Evolutionary conservation across 2,329 filamentous ascomycete species (phyloP), one percentile per base, ranked within the genome.

Genomic region (Pleoardoris graminearum): DNA sequence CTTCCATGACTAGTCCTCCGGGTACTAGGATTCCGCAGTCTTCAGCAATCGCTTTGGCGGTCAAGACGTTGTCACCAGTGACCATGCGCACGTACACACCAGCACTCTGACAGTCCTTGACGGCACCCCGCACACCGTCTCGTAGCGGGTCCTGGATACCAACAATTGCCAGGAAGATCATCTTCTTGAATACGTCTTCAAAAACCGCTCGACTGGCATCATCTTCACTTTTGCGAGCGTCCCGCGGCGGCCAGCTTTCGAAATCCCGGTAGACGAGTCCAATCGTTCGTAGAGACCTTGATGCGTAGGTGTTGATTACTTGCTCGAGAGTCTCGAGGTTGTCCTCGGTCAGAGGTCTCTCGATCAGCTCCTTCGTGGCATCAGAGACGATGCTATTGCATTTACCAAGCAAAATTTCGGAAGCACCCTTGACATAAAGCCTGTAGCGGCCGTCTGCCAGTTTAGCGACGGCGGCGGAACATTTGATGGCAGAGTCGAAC

Each of bases 41-140:
- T 60, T 81, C 82, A 17, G 89, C 89, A 63, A 93, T 93, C 19
- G 89, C 87, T 69, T 88, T 84, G 1, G 89, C 89, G 7, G 89
- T 93, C 53, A 89, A 76, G 60, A 88, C 85, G 75, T 93, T 92
- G 75, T 93, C 89, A 58, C 89, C 89, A 4, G 89, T 93, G 2
- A 93, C 89, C 89, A 93, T 93, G 65, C 89, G 87, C 16, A 92
- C 88, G 55, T 87, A 82, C 10, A 93, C 89, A 54, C 89, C 89
- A 4, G 89, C 89, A 50, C 82, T 80, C 68, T 92, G 88, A 66
- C 89, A 92, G 52, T 85, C 80, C 53, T 77, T 78, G 23, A 93
- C 89, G 10, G 89, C 88, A 46, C 90, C 84, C 1, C 79, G 79
- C n/a, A 92, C 89, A 55, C 88, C 89, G 0, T 83, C 80, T 55